Evolutionary conservation across 192 early-diverging fungal genomes (phyloP), one percentile per base, ranked within the genome.

Genomic region (Coemansia sp.): DNA sequence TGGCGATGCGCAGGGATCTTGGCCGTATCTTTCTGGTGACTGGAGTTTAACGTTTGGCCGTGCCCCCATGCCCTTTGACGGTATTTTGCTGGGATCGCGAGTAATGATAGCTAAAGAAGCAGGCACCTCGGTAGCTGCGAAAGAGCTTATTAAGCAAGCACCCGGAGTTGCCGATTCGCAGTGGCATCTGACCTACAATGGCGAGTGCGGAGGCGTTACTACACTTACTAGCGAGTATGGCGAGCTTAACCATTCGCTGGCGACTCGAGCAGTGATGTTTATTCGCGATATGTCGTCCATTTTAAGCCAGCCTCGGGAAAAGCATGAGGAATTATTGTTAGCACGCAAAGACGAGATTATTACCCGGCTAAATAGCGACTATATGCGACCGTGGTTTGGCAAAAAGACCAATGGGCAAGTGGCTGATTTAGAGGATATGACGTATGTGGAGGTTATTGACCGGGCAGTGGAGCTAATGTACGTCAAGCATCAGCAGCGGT

Each of bases 21-120:
- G 91, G 41, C 93, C 93, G 23, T 97, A 93, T 76, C 62, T 98
- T 23, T 91, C 93, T 52, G 95, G 95, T 60, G 90, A 98, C 40
- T 98, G 95, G 95, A 83, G 85, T 59, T 53, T 69, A 21, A 65
- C 78, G 43, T 91, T 86, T 60, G 92, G 86, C 45, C 84, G 83
- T 53, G 86, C 92, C 9, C 87, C 92, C 36, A 98, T 98, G 95
- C 95, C 95, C 3, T 90, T 92, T 62, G 95, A 97, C 63, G 95
- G 93, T 74, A 78, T 96, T 23, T 74, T 97, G 49, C 87, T 97
- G 52, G 95, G 90, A n/a, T 96, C 93, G n/a, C 90, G 91, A 53
- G 83, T 96, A 49, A 93, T 98, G 92, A 92, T 93, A 30, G 88
- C 93, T 42, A 88, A 90, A 65, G 93, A 98, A 71, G 85, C 84